Evolutionary conservation across 306 rosid genomes (phyloP).

Genomic region (Cotoneaster glaucophyllus): DNA sequence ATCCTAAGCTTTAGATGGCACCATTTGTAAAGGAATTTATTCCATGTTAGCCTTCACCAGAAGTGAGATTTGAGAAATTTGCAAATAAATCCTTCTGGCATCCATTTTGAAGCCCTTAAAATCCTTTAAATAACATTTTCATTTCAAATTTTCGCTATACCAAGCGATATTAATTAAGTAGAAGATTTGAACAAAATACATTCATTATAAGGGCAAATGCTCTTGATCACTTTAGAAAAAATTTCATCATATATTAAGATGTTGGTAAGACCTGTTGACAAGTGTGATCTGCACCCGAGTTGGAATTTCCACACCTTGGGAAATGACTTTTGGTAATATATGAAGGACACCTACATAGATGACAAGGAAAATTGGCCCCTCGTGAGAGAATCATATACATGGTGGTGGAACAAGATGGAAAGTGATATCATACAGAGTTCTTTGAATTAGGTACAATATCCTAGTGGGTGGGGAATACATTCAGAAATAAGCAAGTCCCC

Average conservation of each 20-base stretch:
- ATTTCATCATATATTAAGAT: no score
- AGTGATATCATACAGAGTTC: conserved; percentile 11
- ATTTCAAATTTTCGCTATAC: no score
- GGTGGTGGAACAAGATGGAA: not conserved
- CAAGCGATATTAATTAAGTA: not conserved
- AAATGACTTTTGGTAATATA: not conserved
- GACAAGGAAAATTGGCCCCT: not conserved
- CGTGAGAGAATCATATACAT: not conserved
- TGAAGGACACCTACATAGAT: not conserved
- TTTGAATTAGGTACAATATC: conserved; percentile 14
- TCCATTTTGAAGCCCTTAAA: not conserved
- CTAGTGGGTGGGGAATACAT: conserved; percentile 12
- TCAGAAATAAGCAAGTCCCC: not conserved
- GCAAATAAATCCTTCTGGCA: not conserved
- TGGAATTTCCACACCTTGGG: no score
- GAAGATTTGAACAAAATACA: no score
- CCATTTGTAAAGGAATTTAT: conserved; percentile 2
- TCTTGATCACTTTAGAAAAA: no score
- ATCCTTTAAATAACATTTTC: not conserved
- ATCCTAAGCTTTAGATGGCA: conserved; percentile 31
- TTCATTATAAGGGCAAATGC: not conserved
- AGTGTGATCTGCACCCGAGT: not conserved
- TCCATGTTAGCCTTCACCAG: not conserved
- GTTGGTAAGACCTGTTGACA: not conserved
- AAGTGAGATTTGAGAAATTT: not conserved